phyloP scores from a whole-genome alignment of 345 rosid species.

The Acer campestre region DNA sequence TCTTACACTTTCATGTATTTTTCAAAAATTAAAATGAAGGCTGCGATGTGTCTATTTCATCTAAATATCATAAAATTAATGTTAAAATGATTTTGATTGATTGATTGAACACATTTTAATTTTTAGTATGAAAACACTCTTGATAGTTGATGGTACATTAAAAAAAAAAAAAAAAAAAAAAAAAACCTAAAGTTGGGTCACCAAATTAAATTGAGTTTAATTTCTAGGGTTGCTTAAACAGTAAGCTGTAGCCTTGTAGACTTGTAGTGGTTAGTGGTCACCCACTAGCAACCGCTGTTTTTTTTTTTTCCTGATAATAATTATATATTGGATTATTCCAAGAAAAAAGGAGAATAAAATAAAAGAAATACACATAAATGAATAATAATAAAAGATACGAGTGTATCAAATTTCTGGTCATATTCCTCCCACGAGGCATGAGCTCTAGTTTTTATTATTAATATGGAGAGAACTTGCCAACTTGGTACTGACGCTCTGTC shows the following conservation, averaged over 20 bases:
- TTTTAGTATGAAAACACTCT: neutral
- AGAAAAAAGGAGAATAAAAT: constrained; percentile 2
- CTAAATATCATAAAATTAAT: neutral
- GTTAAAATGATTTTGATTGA: neutral
- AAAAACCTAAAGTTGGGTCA: neutral
- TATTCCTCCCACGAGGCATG: neutral
- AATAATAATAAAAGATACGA: neutral
- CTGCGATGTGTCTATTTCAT: neutral
- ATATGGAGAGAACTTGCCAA: neutral
- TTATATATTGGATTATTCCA: constrained; percentile 13
- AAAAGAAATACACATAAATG: neutral
- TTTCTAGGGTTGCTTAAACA: neutral
- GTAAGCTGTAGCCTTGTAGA: neutral
- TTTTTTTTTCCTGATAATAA: neutral
- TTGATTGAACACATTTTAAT: neutral
- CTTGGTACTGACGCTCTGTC: too few species aligned
- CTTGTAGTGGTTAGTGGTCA: neutral
- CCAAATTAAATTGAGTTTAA: neutral
- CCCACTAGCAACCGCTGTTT: neutral
- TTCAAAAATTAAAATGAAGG: too few species aligned
- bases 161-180: too few species aligned
- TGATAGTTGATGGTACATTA: neutral
- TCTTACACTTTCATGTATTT: too few species aligned
- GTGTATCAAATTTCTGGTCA: neutral
- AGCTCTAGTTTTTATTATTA: neutral